These are phyloP conservation scores for Ophiocordyceps australis DNA, from an alignment of 2,329 filamentous ascomycete species.

Conservation along the genomic window DNA sequence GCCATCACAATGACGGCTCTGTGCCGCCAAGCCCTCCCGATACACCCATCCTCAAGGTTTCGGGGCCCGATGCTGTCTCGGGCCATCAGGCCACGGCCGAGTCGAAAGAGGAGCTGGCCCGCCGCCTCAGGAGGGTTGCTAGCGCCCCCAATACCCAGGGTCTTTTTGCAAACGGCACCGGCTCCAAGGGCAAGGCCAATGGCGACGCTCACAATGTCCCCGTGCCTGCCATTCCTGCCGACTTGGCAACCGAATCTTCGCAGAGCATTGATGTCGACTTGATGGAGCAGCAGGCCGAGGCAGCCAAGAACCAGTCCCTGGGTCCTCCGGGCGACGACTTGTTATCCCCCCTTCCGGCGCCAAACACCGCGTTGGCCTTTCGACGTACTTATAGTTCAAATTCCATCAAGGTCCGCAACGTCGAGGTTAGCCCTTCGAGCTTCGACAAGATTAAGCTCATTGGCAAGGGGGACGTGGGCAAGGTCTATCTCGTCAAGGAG, in stretches of 20 bases:
- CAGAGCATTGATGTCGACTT: slow-evolving; percentile 22
- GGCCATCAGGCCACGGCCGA: slow-evolving; percentile 53
- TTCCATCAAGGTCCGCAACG: slow-evolving; percentile 94
- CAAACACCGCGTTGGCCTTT: slow-evolving; percentile 57
- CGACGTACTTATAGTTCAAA: slow-evolving; percentile 95
- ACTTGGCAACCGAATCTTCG: slow-evolving; percentile 41
- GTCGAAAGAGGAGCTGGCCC: slow-evolving; percentile 83
- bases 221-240: slow-evolving; percentile 75
- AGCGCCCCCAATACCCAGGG: slow-evolving; percentile 96
- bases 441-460: slow-evolving; percentile 99
- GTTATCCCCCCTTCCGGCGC: slow-evolving; percentile 44
- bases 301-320: slow-evolving; percentile 15
- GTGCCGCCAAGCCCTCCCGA: slow-evolving; percentile 86
- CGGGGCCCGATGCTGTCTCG: slow-evolving; percentile 45
- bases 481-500: slow-evolving; percentile 92
- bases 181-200: slow-evolving; percentile 22
- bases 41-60: slow-evolving; percentile 61
- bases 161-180: too few species aligned
- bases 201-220: slow-evolving; percentile 50
- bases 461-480: slow-evolving; percentile 95
- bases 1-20: slow-evolving; percentile 88
- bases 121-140: slow-evolving; percentile 83
- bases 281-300: slow-evolving; percentile 13
- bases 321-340: slow-evolving; percentile 26
- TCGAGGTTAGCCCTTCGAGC: slow-evolving; percentile 85